These are phyloP conservation scores for Ricinus communis DNA, from an alignment of 345 rosid species.

Conservation along the genomic window DNA sequence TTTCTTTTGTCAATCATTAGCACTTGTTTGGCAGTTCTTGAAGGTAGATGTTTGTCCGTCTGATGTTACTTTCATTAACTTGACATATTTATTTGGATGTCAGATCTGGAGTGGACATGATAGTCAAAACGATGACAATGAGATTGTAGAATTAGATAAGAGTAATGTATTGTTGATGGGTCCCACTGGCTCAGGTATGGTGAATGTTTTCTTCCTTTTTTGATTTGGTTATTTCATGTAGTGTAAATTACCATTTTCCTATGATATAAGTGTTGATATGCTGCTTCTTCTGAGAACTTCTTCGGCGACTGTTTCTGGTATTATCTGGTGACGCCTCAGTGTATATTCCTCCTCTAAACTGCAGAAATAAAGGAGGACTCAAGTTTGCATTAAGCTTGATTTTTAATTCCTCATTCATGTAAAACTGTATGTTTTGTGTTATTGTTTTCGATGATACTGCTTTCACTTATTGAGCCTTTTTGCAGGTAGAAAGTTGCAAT, in stretches of 20 bases:
- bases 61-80: slow-evolving; percentile 8
- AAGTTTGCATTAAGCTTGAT: neutral
- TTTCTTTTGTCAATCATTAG: neutral
- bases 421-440: neutral
- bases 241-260: neutral
- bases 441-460: neutral
- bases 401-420: neutral
- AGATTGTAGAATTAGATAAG: slow-evolving; percentile 78
- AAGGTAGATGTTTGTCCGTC: too few relatives aligned
- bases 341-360: neutral
- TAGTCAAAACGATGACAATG: slow-evolving; percentile 35
- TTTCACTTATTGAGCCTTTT: neutral
- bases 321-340: neutral
- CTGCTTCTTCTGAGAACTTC: too few relatives aligned
- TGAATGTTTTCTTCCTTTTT: slow-evolving; percentile 8
- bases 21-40: neutral
- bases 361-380: neutral
- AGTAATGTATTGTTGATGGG: slow-evolving; percentile 95
- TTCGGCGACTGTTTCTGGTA: too few relatives aligned
- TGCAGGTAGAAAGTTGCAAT: neutral
- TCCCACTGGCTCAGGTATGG: slow-evolving; percentile 90
- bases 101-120: slow-evolving; percentile 42
- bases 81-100: slow-evolving; percentile 18
- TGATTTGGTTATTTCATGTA: slow-evolving; percentile 9
- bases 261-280: neutral